Evolutionary conservation across 352 stramenopile genomes (phyloP).

Genomic region (Pythium phragmitis): DNA sequence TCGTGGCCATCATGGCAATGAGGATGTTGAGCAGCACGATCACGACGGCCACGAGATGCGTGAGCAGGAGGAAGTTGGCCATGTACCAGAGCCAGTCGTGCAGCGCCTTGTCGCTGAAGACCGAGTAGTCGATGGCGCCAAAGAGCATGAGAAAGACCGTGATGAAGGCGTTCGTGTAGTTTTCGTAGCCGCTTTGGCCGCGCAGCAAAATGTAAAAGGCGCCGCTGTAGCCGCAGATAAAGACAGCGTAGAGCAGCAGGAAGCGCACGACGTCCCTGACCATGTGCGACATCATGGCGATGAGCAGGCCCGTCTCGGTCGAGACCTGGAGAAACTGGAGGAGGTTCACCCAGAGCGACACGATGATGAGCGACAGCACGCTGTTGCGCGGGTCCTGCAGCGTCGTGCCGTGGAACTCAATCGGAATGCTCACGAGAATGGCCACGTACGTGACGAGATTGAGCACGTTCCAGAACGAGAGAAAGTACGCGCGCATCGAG

Average conservation of each 20-base stretch:
- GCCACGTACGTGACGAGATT: slow-evolving; percentile 49
- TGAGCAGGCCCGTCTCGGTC: slow-evolving; percentile 53
- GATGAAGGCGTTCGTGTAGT: slow-evolving; percentile 60
- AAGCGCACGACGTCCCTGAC: slow-evolving; percentile 69
- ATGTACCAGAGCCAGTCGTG: slow-evolving; percentile 49
- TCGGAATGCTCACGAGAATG: slow-evolving; percentile 45
- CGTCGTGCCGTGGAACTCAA: slow-evolving; percentile 39
- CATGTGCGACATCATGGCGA: slow-evolving; percentile 81
- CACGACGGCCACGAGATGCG: slow-evolving; percentile 51
- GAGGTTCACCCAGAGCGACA: slow-evolving; percentile 69
- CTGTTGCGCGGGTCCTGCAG: slow-evolving; percentile 40
- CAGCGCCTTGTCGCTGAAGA: slow-evolving; percentile 31
- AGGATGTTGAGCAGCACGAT: slow-evolving; percentile 73
- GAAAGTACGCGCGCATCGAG: slow-evolving; percentile 44
- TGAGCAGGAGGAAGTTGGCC: slow-evolving; percentile 50
- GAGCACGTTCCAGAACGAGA: slow-evolving; percentile 63
- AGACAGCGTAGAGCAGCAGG: slow-evolving; percentile 67
- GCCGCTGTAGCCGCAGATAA: slow-evolving; percentile 67
- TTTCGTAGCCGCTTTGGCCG: slow-evolving; percentile 53
- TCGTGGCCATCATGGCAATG: slow-evolving; percentile 75
- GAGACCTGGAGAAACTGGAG: slow-evolving; percentile 73
- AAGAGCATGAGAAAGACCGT: slow-evolving; percentile 78
- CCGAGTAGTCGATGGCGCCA: slow-evolving; percentile 53
- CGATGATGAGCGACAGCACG: slow-evolving; percentile 50
- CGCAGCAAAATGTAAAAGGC: slow-evolving; percentile 74